Conservation (phyloP, 1,139 yeast species). For the Pichia cactophila region DNA sequence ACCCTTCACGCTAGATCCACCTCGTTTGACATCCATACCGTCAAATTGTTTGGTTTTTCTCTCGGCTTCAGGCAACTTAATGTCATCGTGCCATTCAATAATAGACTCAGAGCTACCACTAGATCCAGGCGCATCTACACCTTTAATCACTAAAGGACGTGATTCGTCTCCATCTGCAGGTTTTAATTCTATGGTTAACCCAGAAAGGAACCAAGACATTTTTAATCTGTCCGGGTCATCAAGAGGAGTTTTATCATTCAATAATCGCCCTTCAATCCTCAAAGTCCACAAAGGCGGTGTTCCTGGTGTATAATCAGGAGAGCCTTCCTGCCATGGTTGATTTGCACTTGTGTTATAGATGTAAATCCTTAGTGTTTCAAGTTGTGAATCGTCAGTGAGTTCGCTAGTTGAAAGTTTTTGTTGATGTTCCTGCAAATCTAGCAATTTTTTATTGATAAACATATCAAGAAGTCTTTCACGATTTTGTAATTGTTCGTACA, state of each 20-base stretch:
- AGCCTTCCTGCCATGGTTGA: slow-evolving; percentile 79
- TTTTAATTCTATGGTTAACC: slow-evolving; percentile 71
- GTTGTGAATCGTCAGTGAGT: slow-evolving; percentile 35
- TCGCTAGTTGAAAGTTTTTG: slow-evolving; percentile 27
- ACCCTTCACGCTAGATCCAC: slow-evolving; percentile 43
- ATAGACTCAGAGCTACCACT: slow-evolving; percentile 27
- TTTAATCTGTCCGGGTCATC: slow-evolving; percentile 39
- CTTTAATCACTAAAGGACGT: slow-evolving; percentile 17
- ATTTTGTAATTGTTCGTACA: slow-evolving; percentile 62
- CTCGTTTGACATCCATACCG: slow-evolving; percentile 79
- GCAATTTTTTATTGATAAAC: slow-evolving; percentile 69
- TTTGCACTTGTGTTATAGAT: slow-evolving; percentile 76
- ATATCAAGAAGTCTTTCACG: slow-evolving; percentile 79
- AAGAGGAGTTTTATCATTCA: slow-evolving; percentile 35
- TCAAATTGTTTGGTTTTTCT: slow-evolving; percentile 48
- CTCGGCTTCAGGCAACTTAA: slow-evolving; percentile 40
- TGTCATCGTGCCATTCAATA: slow-evolving; percentile 64
- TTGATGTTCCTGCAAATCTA: slow-evolving; percentile 69
- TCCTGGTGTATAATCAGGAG: slow-evolving; percentile 11
- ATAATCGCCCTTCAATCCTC: slow-evolving; percentile 76
- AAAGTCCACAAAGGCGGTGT: slow-evolving; percentile 65
- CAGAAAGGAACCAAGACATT: slow-evolving; percentile 76
- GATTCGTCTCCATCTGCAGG: slow-evolving; percentile 22
- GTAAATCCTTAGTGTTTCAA: slow-evolving; percentile 63
- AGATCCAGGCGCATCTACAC: slow-evolving; percentile 17